A percentile compares a stretch with the other conserved stretches of the same genome.
Evolutionary conservation across 176 grass and related monocot genomes (phyloP).

Genomic region (Oryza brachyantha): DNA sequence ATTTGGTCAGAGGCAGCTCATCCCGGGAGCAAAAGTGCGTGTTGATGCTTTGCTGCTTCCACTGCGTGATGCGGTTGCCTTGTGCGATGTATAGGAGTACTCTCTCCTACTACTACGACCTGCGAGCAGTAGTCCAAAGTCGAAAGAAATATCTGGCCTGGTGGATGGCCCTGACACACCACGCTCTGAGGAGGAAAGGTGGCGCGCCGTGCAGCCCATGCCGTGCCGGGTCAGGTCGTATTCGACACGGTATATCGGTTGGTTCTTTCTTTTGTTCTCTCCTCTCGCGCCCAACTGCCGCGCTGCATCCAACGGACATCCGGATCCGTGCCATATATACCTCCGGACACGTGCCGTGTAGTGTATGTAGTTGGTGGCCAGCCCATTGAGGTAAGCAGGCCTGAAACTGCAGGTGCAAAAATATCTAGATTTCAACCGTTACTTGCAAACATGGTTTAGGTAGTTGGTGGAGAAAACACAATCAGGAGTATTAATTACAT

Average conservation of each 20-base stretch:
- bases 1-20: background rate
- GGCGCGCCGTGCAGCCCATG: constrained; percentile 23
- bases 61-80: no score
- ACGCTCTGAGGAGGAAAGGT: background rate
- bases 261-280: background rate
- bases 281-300: background rate
- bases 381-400: background rate
- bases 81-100: no score
- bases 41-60: background rate
- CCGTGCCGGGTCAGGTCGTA: background rate
- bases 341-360: constrained; percentile 12
- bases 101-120: no score
- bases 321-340: no score
- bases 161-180: background rate
- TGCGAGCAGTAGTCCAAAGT: no score
- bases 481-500: background rate
- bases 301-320: background rate
- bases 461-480: background rate
- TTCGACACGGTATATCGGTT: background rate
- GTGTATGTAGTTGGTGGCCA: background rate
- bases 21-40: background rate
- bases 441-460: background rate
- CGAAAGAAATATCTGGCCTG: background rate
- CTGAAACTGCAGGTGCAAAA: background rate
- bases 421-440: background rate